phyloP scores from a whole-genome alignment of 177 flowering plant species.

The Telopea speciosissima region DNA sequence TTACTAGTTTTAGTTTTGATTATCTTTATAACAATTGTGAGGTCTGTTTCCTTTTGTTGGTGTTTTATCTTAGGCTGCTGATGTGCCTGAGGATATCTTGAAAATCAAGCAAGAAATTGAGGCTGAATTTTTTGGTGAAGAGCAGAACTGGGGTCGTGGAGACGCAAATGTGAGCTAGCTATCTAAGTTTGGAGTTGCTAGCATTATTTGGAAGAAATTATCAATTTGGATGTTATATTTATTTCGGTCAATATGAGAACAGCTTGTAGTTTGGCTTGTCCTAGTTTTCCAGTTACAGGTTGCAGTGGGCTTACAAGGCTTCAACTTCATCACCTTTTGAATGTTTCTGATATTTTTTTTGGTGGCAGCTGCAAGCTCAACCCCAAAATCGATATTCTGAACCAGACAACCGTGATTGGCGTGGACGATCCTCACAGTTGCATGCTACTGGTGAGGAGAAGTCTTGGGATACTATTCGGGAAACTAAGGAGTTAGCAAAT shows the following conservation, averaged over 20 bases:
- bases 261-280: neutral
- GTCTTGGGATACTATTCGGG: slow-evolving; percentile 62
- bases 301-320: neutral
- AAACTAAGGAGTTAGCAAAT: slow-evolving; percentile 41
- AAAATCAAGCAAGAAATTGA: slow-evolving; percentile 72
- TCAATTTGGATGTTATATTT: neutral
- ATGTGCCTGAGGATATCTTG: slow-evolving; percentile 54
- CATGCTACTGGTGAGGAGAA: slow-evolving; percentile 63
- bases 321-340: neutral
- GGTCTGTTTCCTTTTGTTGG: slow-evolving; percentile 1
- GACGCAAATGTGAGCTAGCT: slow-evolving; percentile 67
- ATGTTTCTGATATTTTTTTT: neutral
- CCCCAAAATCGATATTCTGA: slow-evolving; percentile 68
- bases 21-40: neutral
- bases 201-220: neutral
- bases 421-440: slow-evolving; percentile 53
- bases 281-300: neutral
- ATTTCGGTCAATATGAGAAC: neutral
- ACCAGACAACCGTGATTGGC: slow-evolving; percentile 95
- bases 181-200: slow-evolving; percentile 1
- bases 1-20: neutral
- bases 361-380: slow-evolving; percentile 39
- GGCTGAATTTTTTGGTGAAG: slow-evolving; percentile 63
- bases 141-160: slow-evolving; percentile 61
- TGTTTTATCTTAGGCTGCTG: slow-evolving; percentile 29